Percentiles rank a stretch among this genome's conserved stretches.
phyloP scores from a whole-genome alignment of 768 basidiomycete species.

The Daedalea quercina region DNA sequence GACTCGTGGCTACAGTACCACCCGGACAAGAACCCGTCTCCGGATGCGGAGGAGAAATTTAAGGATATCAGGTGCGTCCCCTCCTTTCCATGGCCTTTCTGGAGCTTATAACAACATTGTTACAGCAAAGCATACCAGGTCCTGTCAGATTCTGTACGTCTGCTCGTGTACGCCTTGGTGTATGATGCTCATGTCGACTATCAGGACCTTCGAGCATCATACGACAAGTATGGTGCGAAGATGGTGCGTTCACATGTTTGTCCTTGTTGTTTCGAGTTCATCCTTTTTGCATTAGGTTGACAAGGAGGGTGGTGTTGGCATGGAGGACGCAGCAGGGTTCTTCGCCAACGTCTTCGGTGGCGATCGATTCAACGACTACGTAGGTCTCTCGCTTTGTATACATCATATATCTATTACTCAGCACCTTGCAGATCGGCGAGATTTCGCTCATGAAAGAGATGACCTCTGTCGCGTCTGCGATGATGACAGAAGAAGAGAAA shows the following conservation, averaged over 20 bases:
- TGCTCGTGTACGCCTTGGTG: not conserved
- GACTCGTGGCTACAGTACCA: slow-evolving; percentile 54
- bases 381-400: slow-evolving; percentile 35
- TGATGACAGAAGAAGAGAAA: slow-evolving; percentile 91
- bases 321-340: slow-evolving; percentile 92
- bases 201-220: slow-evolving; percentile 79
- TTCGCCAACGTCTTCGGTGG: slow-evolving; percentile 96
- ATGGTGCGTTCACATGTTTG: slow-evolving; percentile 45
- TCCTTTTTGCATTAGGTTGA: slow-evolving; percentile 40
- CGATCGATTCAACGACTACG: slow-evolving; percentile 84
- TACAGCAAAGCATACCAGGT: slow-evolving; percentile 92
- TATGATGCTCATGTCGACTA: slow-evolving; percentile 4
- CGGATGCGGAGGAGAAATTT: slow-evolving; percentile 94
- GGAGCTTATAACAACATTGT: slow-evolving; percentile 1
- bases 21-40: slow-evolving; percentile 89
- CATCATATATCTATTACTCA: slow-evolving; percentile 4
- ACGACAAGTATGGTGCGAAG: slow-evolving; percentile 92
- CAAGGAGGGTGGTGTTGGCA: slow-evolving; percentile 68
- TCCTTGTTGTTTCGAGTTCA: not conserved
- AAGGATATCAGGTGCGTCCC: slow-evolving; percentile 80
- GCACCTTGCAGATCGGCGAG: slow-evolving; percentile 77
- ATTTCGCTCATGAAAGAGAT: slow-evolving; percentile 94
- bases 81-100: not conserved
- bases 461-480: slow-evolving; percentile 76
- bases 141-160: slow-evolving; percentile 70